Evolutionary conservation across 2,329 filamentous ascomycete genomes (phyloP).

Genomic region (Didymella sp.): DNA sequence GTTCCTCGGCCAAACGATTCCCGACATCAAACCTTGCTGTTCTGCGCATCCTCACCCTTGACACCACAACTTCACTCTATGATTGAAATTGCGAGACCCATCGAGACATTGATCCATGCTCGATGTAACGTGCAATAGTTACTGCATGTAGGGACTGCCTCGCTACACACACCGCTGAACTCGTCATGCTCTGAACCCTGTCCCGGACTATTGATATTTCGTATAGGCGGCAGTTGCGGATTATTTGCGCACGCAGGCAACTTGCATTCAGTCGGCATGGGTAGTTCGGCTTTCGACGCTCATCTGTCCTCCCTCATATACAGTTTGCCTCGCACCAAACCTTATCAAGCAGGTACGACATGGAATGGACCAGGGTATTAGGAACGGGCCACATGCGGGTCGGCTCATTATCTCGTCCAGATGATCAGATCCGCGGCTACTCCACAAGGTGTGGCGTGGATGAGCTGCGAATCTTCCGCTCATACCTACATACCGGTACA

Average conservation of each 20-base stretch:
- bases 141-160: neutral
- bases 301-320: neutral
- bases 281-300: neutral
- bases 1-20: neutral
- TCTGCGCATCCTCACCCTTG: neutral
- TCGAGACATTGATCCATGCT: neutral
- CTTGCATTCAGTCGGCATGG: neutral
- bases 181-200: too few species aligned
- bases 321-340: neutral
- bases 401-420: conserved; percentile 5
- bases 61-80: neutral
- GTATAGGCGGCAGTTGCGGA: too few species aligned
- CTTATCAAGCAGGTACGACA: neutral
- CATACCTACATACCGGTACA: neutral
- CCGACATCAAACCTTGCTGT: neutral
- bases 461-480: neutral
- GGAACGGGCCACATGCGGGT: conserved; percentile 6
- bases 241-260: neutral
- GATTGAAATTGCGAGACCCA: neutral
- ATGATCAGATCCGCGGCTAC: neutral
- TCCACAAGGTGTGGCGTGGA: neutral
- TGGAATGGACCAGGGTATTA: neutral
- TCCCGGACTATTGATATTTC: too few species aligned
- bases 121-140: neutral
- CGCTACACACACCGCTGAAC: too few species aligned